Evolutionary conservation across 176 grass and related monocot genomes (phyloP).

Genomic region (Microstegium vimineum): DNA sequence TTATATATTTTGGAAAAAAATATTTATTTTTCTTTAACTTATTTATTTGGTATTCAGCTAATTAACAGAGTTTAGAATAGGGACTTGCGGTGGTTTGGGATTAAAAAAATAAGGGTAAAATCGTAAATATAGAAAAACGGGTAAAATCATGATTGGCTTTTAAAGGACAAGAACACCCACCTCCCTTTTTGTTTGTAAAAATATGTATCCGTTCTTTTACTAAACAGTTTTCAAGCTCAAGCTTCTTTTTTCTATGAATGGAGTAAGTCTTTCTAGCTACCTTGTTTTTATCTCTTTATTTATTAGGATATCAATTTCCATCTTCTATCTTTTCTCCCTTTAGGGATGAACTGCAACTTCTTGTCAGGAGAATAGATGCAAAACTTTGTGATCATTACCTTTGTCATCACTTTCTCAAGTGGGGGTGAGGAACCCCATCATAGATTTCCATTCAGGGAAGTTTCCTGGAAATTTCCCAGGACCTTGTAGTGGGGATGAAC

Average conservation of each 20-base stretch:
- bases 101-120: too few species aligned
- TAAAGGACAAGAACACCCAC: background rate
- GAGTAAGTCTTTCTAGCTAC: background rate
- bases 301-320: background rate
- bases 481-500: background rate
- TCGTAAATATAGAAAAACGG: too few species aligned
- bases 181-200: background rate
- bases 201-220: background rate
- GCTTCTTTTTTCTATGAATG: background rate
- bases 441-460: background rate
- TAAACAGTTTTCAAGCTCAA: background rate
- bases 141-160: too few species aligned
- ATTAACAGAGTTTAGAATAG: too few species aligned
- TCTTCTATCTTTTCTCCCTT: background rate
- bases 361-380: slow-evolving; percentile 29
- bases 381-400: background rate
- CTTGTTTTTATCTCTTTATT: background rate
- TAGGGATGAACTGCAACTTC: background rate
- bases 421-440: background rate
- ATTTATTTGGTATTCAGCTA: too few species aligned
- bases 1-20: too few species aligned
- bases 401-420: slow-evolving; percentile 27
- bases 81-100: too few species aligned
- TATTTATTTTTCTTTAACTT: too few species aligned
- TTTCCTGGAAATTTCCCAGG: slow-evolving; percentile 16